phyloP scores from a whole-genome alignment of 257 asterid species.

The Scutellaria minor region DNA sequence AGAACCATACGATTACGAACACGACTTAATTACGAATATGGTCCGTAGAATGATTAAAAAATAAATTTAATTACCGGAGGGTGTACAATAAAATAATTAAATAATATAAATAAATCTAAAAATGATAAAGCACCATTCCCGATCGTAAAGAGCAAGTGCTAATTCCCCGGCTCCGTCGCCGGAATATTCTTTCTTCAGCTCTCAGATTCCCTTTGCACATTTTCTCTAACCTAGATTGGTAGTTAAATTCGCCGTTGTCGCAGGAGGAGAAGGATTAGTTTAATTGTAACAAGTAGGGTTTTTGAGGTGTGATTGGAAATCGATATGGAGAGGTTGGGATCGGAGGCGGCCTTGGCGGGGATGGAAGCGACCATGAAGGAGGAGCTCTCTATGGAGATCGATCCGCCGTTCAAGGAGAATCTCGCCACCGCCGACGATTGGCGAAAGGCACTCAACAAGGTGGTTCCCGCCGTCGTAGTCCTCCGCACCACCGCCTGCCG shows the following conservation, averaged over 20 bases:
- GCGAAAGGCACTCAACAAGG: conserved; percentile 83
- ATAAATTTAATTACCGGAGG: too few relatives aligned
- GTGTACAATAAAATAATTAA: background rate
- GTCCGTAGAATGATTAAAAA: too few relatives aligned
- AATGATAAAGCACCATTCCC: conserved; percentile 16
- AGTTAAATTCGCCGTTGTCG: background rate
- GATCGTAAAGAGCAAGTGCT: conserved; percentile 20
- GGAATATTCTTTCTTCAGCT: conserved; percentile 21
- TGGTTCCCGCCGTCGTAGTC: conserved; percentile 96
- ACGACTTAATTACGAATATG: too few relatives aligned
- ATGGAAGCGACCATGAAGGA: conserved; percentile 75
- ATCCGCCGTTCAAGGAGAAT: conserved; percentile 77
- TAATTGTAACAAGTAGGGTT: conserved; percentile 45
- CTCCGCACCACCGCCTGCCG: conserved; percentile 95
- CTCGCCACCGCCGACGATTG: conserved; percentile 87
- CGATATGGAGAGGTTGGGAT: conserved; percentile 68
- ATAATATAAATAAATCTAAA: background rate
- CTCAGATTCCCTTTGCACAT: conserved; percentile 1
- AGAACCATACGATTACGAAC: too few relatives aligned
- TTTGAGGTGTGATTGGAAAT: conserved; percentile 31
- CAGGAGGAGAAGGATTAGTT: background rate
- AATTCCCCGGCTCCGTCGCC: conserved; percentile 36
- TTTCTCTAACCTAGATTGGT: background rate
- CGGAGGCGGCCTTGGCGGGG: conserved; percentile 66
- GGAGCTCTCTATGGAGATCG: conserved; percentile 86